Conservation (phyloP, 2,329 filamentous ascomycete species). For the Colletotrichum sp. region DNA sequence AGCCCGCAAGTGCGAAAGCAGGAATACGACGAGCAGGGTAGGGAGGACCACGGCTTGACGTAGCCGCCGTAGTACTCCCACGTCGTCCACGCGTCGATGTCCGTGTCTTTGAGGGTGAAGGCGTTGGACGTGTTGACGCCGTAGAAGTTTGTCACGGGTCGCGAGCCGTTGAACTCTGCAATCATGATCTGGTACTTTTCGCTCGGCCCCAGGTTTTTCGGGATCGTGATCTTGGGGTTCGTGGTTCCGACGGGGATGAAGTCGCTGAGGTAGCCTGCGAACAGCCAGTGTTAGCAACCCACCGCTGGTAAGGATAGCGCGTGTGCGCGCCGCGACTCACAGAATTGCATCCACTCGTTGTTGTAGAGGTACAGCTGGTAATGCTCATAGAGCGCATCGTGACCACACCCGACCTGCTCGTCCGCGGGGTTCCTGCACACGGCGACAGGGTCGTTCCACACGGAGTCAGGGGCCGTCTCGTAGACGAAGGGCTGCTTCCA, state of each 20-base stretch:
- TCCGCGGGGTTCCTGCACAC: neutral
- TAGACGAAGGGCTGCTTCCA: slow-evolving; percentile 11
- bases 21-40: neutral
- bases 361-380: slow-evolving; percentile 1
- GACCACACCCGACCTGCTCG: neutral
- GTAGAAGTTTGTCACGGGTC: neutral
- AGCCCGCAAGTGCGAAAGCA: slow-evolving; percentile 8
- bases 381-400: neutral
- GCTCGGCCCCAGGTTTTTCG: neutral
- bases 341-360: neutral
- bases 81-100: neutral
- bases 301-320: too few species aligned
- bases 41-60: neutral
- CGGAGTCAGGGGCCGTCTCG: neutral
- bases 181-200: neutral
- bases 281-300: neutral
- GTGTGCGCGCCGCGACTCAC: neutral
- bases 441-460: neutral
- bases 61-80: neutral
- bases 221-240: neutral
- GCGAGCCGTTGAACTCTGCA: neutral
- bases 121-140: neutral
- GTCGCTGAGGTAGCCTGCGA: neutral
- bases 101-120: neutral
- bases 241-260: neutral